A percentile compares a stretch with the other conserved stretches of the same genome.
phyloP scores from a whole-genome alignment of 1,139 yeast species.

The Candida labiduridarum region DNA sequence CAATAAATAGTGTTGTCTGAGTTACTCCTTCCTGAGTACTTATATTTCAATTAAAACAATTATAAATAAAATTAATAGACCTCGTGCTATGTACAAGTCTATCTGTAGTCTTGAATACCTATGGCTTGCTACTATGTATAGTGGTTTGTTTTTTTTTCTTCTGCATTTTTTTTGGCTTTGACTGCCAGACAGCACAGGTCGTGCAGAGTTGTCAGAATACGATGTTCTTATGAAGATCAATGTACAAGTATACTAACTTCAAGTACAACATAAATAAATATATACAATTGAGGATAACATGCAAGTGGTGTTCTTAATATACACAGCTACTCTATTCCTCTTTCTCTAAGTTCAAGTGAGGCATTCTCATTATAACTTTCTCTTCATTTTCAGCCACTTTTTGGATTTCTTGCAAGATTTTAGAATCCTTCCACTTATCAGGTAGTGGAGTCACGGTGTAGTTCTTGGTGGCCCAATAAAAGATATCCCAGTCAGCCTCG shows the following conservation, averaged over 20 bases:
- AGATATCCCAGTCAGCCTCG: constrained; percentile 97
- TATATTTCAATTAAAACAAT: no score
- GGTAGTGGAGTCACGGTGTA: constrained; percentile 83
- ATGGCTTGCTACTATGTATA: no score
- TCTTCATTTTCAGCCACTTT: constrained; percentile 74
- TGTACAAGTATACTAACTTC: no score
- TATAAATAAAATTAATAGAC: no score
- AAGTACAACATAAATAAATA: neutral
- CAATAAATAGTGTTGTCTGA: neutral
- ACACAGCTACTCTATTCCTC: neutral
- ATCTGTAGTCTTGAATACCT: no score
- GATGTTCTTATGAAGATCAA: no score
- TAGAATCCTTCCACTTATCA: constrained; percentile 74
- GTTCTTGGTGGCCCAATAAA: constrained; percentile 94
- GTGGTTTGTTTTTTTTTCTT: no score
- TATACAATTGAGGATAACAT: neutral
- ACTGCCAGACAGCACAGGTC: no score
- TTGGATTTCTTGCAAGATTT: constrained; percentile 66
- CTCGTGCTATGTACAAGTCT: no score
- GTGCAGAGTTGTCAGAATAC: no score
- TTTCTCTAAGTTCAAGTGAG: constrained; percentile 40
- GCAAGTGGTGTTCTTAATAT: no score
- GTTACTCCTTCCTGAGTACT: neutral
- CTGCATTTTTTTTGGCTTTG: no score
- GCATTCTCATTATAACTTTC: constrained; percentile 83